These are phyloP conservation scores for Coemansia sp. DNA, from an alignment of 192 early-diverging fungal species.

Conservation along the genomic window DNA sequence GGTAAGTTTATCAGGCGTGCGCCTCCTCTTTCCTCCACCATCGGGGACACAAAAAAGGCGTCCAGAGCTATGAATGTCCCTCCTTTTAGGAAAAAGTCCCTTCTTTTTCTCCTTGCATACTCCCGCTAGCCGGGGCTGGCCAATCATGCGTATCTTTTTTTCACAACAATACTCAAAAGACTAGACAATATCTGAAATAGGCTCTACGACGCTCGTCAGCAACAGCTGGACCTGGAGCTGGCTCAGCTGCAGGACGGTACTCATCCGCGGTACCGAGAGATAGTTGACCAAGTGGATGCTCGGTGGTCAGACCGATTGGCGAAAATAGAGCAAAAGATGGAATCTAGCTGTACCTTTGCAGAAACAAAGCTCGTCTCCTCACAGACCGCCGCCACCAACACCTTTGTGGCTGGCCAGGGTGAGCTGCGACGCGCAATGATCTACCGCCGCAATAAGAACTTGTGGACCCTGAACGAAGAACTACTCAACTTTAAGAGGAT, in stretches of 20 bases:
- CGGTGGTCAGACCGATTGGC: conserved; percentile 43
- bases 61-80: conserved; percentile 8
- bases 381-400: conserved; percentile 14
- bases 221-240: conserved; percentile 45
- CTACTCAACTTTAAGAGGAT: conserved; percentile 41
- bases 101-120: conserved; percentile 8
- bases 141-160: conserved; percentile 1
- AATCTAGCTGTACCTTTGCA: conserved; percentile 25
- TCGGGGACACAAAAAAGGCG: conserved; percentile 2
- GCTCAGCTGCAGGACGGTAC: conserved; percentile 44
- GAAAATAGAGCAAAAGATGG: conserved; percentile 34
- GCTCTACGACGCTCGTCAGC: conserved; percentile 42
- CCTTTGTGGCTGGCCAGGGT: conserved; percentile 22
- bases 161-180: neutral
- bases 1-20: conserved; percentile 23
- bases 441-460: conserved; percentile 27
- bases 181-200: conserved; percentile 19
- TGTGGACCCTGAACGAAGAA: conserved; percentile 48
- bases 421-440: conserved; percentile 45
- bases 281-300: conserved; percentile 39
- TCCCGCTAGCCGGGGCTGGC: conserved; percentile 6
- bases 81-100: neutral
- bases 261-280: conserved; percentile 47
- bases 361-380: conserved; percentile 24
- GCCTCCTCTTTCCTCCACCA: conserved; percentile 1